Evolutionary conservation across 805 yeast genomes (phyloP).

Genomic region (Spathaspora sp.): DNA sequence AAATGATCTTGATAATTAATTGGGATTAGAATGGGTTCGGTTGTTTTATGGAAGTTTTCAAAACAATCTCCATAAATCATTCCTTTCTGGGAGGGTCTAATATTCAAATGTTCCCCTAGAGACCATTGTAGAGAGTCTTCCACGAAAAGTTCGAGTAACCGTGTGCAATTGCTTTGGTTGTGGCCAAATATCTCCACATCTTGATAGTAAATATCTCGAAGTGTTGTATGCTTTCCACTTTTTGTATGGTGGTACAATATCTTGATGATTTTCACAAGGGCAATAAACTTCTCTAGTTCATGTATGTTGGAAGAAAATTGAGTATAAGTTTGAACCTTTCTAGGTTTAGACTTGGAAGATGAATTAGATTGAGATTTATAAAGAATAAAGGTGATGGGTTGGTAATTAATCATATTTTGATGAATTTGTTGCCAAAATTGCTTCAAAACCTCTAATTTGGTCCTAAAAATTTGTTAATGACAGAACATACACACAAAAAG

Average conservation of each 20-base stretch:
- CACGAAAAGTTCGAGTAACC: slow-evolving; percentile 35
- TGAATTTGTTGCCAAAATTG: slow-evolving; percentile 5
- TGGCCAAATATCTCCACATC: slow-evolving; percentile 48
- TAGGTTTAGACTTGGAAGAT: background rate
- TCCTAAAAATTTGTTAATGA: background rate
- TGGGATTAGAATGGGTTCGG: slow-evolving; percentile 20
- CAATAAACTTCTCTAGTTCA: slow-evolving; percentile 6
- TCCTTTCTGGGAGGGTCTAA: slow-evolving; percentile 57
- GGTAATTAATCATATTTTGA: background rate
- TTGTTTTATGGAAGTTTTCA: background rate
- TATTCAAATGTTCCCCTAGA: slow-evolving; percentile 33
- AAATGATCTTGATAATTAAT: slow-evolving; percentile 1
- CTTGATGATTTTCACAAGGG: slow-evolving; percentile 8
- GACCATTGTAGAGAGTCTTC: slow-evolving; percentile 31
- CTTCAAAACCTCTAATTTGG: slow-evolving; percentile 2
- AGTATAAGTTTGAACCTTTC: background rate
- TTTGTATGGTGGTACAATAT: slow-evolving; percentile 6
- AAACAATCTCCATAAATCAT: slow-evolving; percentile 38
- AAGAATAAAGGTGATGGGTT: slow-evolving; percentile 1
- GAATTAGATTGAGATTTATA: background rate
- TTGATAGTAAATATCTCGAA: slow-evolving; percentile 56
- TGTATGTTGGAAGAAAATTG: slow-evolving; percentile 4
- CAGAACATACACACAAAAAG: background rate
- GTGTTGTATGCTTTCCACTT: slow-evolving; percentile 28
- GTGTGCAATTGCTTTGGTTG: slow-evolving; percentile 40